Base-by-base conservation (phyloP, 805 yeast genomes). In the Ogataea pignaliae region DNA sequence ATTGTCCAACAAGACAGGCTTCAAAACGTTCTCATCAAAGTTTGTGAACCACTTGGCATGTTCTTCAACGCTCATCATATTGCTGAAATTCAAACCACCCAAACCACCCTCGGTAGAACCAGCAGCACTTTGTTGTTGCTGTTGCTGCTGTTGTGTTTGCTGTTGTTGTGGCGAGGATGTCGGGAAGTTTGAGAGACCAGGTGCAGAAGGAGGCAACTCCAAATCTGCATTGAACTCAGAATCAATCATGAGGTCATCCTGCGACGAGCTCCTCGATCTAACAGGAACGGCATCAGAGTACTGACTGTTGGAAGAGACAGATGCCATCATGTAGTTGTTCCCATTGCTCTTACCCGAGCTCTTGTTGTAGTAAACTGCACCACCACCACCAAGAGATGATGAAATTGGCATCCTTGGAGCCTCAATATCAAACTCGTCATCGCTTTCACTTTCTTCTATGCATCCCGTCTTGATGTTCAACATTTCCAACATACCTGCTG, bases 401-500 rank as follows among this genome's bases (percentile, higher is more conserved):
- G 51, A 31, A 39, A 50, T n/a, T 60, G 68, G 47, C 16, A 38
- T 36, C 42, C 44, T 45, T 42, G 86, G 75, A 33, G 87, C 85
- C 65, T 90, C 97, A 39, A 89, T 84, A 59, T 91, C 97, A 62
- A 91, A 91, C 62, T 93, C 99, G 58, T 93, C 98, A 64, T 93
- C 99, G 40, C 88, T 80, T 34, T 82, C 90, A 44, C 67, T 76
- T 45, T 88, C 95, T 53, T 83, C 91, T 15, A 86, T 74, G 50
- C 91, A 88, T 1, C 99, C 99, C 2, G 96, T 85, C 54, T 85
- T 84, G 54, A 93, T 95, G 37, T 95, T 93, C 53, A 93, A 72
- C 53, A 91, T 87, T 62, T 93, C 99, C 47, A 93, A 76, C 99
- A 93, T 93, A 37, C 96, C 87, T 1, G 99, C 97, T 0, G 98